Percentiles rank a stretch among this genome's conserved stretches.
phyloP scores from a whole-genome alignment of 768 basidiomycete species.

The Polyporus arcularius region DNA sequence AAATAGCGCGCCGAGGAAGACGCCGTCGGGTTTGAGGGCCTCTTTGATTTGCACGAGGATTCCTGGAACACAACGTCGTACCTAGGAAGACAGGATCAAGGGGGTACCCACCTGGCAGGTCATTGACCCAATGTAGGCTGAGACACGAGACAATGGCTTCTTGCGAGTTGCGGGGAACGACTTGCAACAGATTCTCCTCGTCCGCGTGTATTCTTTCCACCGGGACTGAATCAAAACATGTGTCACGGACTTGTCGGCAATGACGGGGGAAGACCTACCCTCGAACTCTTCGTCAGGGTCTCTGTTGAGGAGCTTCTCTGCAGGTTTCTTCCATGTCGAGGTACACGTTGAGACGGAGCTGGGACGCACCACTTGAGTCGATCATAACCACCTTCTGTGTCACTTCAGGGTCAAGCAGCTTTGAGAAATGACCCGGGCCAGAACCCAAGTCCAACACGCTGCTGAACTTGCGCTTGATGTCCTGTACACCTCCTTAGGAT shows the following conservation, averaged over 20 bases:
- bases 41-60: constrained; percentile 84
- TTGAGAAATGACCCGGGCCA: constrained; percentile 91
- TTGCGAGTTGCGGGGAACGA: constrained; percentile 71
- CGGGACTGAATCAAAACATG: constrained; percentile 51
- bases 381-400: constrained; percentile 79
- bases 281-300: constrained; percentile 82
- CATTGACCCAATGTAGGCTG: constrained; percentile 96
- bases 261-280: constrained; percentile 45
- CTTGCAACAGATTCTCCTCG: constrained; percentile 76
- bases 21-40: constrained; percentile 84
- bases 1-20: constrained; percentile 92
- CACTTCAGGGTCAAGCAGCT: constrained; percentile 68
- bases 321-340: background rate
- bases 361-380: constrained; percentile 72
- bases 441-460: constrained; percentile 86
- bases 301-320: constrained; percentile 71
- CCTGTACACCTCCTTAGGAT: constrained; percentile 47
- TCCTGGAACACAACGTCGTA: constrained; percentile 46
- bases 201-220: constrained; percentile 79
- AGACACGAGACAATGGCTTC: constrained; percentile 93
- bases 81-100: background rate
- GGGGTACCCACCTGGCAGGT: constrained; percentile 75
- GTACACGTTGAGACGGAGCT: background rate
- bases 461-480: constrained; percentile 84
- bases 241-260: constrained; percentile 1